These are phyloP conservation scores for Nevesoporus exiguus DNA, from an alignment of 768 basidiomycete species.

Conservation along the genomic window DNA sequence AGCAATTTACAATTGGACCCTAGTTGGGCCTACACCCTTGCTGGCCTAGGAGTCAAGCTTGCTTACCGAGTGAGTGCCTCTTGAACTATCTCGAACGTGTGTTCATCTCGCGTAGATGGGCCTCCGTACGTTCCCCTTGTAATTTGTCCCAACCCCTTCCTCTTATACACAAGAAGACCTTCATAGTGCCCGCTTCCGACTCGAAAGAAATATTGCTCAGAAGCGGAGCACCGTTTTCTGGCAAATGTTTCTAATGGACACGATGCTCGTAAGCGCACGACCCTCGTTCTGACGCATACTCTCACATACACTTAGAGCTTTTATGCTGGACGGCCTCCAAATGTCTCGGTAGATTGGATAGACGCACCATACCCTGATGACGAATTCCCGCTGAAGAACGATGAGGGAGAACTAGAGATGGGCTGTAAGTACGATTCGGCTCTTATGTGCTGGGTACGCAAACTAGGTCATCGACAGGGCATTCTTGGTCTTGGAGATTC, in stretches of 20 bases:
- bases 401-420: constrained; percentile 36
- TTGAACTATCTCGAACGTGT: neutral
- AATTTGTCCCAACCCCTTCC: neutral
- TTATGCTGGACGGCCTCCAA: constrained; percentile 57
- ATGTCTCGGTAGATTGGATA: constrained; percentile 47
- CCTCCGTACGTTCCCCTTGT: constrained; percentile 40
- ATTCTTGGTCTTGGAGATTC: constrained; percentile 55
- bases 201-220: constrained; percentile 43
- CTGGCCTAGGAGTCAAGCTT: constrained; percentile 58
- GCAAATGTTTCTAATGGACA: constrained; percentile 64
- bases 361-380: constrained; percentile 57
- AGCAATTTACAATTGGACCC: constrained; percentile 49
- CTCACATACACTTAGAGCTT: constrained; percentile 45
- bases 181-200: constrained; percentile 57
- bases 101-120: constrained; percentile 41
- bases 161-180: constrained; percentile 41
- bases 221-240: constrained; percentile 60
- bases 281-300: neutral
- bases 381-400: constrained; percentile 31
- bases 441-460: neutral
- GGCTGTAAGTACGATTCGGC: constrained; percentile 37
- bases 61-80: constrained; percentile 51
- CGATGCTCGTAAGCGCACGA: constrained; percentile 47
- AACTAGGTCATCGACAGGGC: constrained; percentile 37
- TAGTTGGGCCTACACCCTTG: constrained; percentile 51